Evolutionary conservation across 192 early-diverging fungal species (phyloP).

Genomic region (Coemansia sp.): DNA sequence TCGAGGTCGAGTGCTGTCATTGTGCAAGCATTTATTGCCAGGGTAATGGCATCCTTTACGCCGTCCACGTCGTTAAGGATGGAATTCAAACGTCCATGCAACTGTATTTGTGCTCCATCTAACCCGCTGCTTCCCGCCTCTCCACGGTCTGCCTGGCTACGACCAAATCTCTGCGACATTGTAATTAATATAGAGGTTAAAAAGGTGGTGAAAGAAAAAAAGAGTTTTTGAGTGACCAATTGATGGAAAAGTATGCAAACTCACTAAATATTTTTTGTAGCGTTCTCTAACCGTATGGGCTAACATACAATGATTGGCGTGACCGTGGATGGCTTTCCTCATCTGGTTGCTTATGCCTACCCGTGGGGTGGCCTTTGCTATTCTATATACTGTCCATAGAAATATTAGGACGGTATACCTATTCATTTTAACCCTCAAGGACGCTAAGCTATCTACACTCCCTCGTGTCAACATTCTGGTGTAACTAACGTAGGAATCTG

Average conservation of each 20-base stretch:
- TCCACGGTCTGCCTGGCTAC: background rate
- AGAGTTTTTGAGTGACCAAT: background rate
- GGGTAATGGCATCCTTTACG: slow-evolving; percentile 16
- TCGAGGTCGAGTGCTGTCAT: slow-evolving; percentile 33
- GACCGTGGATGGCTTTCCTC: too few relatives aligned
- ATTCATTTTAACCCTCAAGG: too few relatives aligned
- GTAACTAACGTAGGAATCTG: too few relatives aligned
- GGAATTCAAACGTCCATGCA: slow-evolving; percentile 9
- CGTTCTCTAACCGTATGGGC: background rate
- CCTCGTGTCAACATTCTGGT: too few relatives aligned
- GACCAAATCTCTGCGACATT: slow-evolving; percentile 13
- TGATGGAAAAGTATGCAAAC: background rate
- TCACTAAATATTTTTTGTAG: background rate
- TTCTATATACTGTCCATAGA: too few relatives aligned
- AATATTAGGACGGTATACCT: too few relatives aligned
- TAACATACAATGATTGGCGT: background rate
- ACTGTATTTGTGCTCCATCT: slow-evolving; percentile 25
- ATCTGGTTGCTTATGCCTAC: too few relatives aligned
- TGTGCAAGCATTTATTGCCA: slow-evolving; percentile 24
- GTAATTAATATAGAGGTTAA: background rate
- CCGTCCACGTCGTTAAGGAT: slow-evolving; percentile 13
- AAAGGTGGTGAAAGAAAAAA: background rate
- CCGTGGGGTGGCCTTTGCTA: too few relatives aligned
- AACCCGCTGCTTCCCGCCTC: background rate
- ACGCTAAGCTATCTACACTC: too few relatives aligned